Conservation (phyloP, 2,329 filamentous ascomycete species). For the Setomelanomma holmii region DNA sequence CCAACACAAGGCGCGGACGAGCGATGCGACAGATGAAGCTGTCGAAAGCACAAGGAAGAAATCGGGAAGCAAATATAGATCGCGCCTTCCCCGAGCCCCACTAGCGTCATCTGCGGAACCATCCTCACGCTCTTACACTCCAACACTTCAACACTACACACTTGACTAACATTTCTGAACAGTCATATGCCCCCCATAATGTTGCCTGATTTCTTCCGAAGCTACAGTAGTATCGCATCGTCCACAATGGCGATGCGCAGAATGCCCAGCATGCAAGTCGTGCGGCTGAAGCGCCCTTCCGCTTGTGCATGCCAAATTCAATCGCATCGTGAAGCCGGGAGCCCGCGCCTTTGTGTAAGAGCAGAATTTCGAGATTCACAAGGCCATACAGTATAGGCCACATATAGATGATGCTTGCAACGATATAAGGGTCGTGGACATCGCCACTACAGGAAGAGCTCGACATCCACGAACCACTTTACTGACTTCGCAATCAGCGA, state of each 20-base stretch:
- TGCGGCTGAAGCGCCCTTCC: constrained; percentile 1
- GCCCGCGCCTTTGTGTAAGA: not conserved
- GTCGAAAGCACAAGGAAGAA: not conserved
- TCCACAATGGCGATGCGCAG: not conserved
- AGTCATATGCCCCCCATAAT: not conserved
- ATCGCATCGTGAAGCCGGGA: not conserved
- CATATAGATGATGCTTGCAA: not conserved
- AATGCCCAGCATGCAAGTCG: not conserved
- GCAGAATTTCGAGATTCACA: not conserved
- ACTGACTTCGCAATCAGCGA: no score
- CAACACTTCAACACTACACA: not conserved
- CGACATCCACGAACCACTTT: not conserved
- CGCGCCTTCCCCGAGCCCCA: not conserved
- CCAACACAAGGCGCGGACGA: not conserved
- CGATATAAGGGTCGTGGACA: not conserved
- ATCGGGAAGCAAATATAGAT: not conserved
- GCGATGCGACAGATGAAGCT: not conserved
- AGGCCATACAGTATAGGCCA: not conserved
- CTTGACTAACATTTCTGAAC: not conserved
- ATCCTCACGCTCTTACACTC: not conserved
- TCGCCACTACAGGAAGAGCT: not conserved
- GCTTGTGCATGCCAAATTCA: constrained; percentile 1
- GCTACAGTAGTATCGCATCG: constrained; percentile 1
- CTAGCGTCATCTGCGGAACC: not conserved
- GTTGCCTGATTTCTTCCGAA: not conserved